Evolutionary conservation across 768 basidiomycete species (phyloP).

Genomic region (Cyclocybe aegerita): DNA sequence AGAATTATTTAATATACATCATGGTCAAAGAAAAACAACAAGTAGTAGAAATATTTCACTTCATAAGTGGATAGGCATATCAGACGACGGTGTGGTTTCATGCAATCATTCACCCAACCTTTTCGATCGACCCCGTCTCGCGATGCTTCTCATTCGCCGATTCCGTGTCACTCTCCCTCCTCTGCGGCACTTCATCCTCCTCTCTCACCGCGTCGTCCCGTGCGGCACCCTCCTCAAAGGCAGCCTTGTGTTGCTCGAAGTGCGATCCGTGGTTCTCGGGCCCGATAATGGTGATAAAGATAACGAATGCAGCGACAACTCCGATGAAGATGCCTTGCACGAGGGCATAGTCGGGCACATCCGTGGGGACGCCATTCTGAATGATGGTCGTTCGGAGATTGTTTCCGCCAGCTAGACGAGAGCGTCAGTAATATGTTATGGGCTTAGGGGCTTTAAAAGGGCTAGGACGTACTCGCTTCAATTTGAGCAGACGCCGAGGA

Average conservation of each 20-base stretch:
- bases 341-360: conserved; percentile 65
- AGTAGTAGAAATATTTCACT: no score
- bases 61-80: no score
- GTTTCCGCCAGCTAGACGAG: conserved; percentile 55
- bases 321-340: conserved; percentile 91
- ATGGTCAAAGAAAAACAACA: no score
- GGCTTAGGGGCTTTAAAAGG: not conserved
- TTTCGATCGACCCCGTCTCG: no score
- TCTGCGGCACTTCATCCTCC: conserved; percentile 4
- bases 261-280: conserved; percentile 74
- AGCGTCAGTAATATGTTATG: conserved; percentile 16
- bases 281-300: conserved; percentile 76
- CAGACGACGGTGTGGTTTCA: no score
- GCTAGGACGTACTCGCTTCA: conserved; percentile 55
- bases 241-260: conserved; percentile 82
- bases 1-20: no score
- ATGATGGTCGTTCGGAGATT: conserved; percentile 51
- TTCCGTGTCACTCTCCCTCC: conserved; percentile 18
- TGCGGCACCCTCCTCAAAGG: conserved; percentile 74
- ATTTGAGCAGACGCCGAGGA: conserved; percentile 78
- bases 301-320: conserved; percentile 71
- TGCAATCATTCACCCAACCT: no score
- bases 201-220: conserved; percentile 35
- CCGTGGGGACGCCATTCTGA: conserved; percentile 37
- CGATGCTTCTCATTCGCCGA: no score